Base-by-base conservation (phyloP, 345 rosid genomes). In the Syzygium oleosum region DNA sequence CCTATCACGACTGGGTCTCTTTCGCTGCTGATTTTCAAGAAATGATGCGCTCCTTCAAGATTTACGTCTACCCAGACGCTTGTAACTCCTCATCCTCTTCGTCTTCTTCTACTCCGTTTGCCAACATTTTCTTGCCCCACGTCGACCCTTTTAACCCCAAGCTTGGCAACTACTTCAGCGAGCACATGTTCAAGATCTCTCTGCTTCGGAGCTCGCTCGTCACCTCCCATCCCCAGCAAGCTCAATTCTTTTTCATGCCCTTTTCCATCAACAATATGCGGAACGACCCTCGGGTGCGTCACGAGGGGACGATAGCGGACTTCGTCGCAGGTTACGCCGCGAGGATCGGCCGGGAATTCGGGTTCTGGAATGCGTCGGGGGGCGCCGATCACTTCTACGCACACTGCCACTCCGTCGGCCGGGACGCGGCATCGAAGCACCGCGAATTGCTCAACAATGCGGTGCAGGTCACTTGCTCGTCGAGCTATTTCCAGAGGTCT, bases 131-230 rank as follows among this genome's bases (percentile, higher is more conserved):
- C 89, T 88, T 92, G 51, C 93, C 93, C 52, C 91, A 65, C 87
- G 84, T 86, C 34, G 87, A 92, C 88, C 93, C 93, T 17, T 84
- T 63, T 15, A 84, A 88, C 78, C 93, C 91, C 52, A 91, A 88
- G 88, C 88, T 91, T 15, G 93, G 93, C 22, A 91, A 93, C 85
- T 93, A 92, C 89, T 90, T 90, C 83, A 93, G 93, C 88, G 93
- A 93, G 86, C 93, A 91, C 91, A 91, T 92, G 89, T 93, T 93
- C 90, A 93, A 93, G 89, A 41, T 89, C 19, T 85, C 92, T 52
- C 92, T 93, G 43, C 92, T 92, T 22, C 52, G 34, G 12, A 90
- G 94, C 86, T 84, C 91, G 25, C 84, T 93, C 29, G 56, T 90
- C 51, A 90, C 92, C 6, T 1, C 53, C 29, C 10, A 41, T 68